Evolutionary conservation across 176 grass and related monocot species (phyloP).

Genomic region (Pharus latifolius): DNA sequence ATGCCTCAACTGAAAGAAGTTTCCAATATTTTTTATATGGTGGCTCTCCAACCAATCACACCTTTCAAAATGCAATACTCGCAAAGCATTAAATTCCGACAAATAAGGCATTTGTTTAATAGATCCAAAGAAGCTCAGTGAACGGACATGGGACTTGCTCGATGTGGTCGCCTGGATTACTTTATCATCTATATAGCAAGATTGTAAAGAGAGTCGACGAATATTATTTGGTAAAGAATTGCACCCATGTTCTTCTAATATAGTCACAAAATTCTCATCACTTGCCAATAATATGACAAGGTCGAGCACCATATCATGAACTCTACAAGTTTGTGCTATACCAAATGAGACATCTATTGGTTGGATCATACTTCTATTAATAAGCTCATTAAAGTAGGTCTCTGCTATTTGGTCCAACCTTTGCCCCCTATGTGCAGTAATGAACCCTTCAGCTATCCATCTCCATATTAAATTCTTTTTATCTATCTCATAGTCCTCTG

Average conservation of each 20-base stretch:
- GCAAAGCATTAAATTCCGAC: no score
- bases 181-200: no score
- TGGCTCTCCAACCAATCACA: background rate
- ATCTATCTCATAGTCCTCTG: background rate
- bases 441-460: constrained; percentile 3
- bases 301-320: background rate
- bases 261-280: background rate
- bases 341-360: no score
- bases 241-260: background rate
- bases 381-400: background rate
- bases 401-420: background rate
- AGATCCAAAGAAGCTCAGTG: no score
- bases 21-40: background rate
- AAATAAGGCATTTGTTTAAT: no score
- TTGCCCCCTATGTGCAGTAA: background rate
- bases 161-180: no score
- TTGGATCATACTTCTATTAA: background rate
- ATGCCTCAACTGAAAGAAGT: background rate
- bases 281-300: background rate
- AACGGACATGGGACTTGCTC: no score
- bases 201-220: background rate
- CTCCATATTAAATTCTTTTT: background rate
- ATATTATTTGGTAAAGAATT: background rate
- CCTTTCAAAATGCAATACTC: background rate
- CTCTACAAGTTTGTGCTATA: no score